Evolutionary conservation across 768 basidiomycete genomes (phyloP).

Genomic region (Scleroderma citrinum): DNA sequence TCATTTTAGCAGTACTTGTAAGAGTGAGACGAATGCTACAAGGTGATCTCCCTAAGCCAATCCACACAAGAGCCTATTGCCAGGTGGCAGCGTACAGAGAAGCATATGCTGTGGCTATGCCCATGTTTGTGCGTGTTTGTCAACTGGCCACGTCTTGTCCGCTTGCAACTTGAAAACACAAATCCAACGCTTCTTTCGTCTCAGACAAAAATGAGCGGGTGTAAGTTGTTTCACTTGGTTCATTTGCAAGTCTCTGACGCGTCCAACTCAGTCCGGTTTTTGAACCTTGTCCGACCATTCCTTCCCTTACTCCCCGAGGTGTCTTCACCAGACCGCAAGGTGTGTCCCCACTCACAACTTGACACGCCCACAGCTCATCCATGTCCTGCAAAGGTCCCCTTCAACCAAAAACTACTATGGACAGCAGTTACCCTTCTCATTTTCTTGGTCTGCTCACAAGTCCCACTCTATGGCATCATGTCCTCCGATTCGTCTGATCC

Average conservation of each 20-base stretch:
- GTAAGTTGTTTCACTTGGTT: slow-evolving; percentile 38
- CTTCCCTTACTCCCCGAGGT: slow-evolving; percentile 96
- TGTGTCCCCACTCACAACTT: slow-evolving; percentile 27
- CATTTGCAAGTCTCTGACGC: neutral
- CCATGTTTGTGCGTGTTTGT: slow-evolving; percentile 21
- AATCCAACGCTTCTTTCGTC: slow-evolving; percentile 18
- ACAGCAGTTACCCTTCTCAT: slow-evolving; percentile 98
- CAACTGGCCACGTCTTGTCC: slow-evolving; percentile 26
- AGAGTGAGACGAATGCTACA: too few species aligned
- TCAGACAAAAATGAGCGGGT: slow-evolving; percentile 65
- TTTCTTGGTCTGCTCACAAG: slow-evolving; percentile 99
- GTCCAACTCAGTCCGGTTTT: slow-evolving; percentile 73
- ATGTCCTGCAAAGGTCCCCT: slow-evolving; percentile 63
- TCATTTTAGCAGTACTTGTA: too few species aligned
- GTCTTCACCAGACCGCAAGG: slow-evolving; percentile 96
- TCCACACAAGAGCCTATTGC: too few species aligned
- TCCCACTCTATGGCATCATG: slow-evolving; percentile 99
- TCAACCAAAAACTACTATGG: slow-evolving; percentile 99
- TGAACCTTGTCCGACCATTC: slow-evolving; percentile 97
- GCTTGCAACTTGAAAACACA: slow-evolving; percentile 11
- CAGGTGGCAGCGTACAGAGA: too few species aligned
- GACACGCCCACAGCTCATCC: slow-evolving; percentile 3
- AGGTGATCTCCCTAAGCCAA: too few species aligned
- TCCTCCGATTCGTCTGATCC: slow-evolving; percentile 99
- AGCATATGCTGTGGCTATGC: neutral